Conservation (phyloP, 352 stramenopile genomes). For the Globisporangium takayamanum region DNA sequence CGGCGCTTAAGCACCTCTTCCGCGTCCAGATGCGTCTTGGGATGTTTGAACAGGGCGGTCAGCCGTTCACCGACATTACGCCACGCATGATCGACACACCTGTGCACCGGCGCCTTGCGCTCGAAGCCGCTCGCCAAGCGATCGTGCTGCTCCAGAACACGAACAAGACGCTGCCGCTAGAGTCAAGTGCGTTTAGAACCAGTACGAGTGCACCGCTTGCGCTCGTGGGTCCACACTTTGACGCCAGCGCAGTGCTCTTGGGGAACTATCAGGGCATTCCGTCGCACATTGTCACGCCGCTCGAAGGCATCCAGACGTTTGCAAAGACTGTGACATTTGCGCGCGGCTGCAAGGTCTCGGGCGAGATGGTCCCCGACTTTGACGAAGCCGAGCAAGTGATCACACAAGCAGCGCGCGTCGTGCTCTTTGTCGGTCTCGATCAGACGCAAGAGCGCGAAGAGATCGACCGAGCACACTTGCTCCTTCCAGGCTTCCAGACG, state of each 20-base stretch:
- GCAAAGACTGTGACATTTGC: conserved; percentile 27
- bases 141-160: conserved; percentile 91
- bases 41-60: conserved; percentile 77
- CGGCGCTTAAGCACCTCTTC: conserved; percentile 73
- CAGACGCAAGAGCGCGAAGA: conserved; percentile 61
- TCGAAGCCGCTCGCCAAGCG: conserved; percentile 62
- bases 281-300: conserved; percentile 51
- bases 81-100: conserved; percentile 42
- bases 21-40: conserved; percentile 85
- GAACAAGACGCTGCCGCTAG: conserved; percentile 48
- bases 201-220: conserved; percentile 24
- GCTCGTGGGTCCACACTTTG: conserved; percentile 76
- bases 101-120: conserved; percentile 42
- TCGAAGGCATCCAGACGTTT: conserved; percentile 33
- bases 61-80: conserved; percentile 56
- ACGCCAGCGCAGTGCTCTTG: conserved; percentile 44
- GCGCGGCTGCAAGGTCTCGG: conserved; percentile 50
- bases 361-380: conserved; percentile 42
- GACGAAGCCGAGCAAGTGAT: conserved; percentile 34
- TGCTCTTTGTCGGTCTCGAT: conserved; percentile 67
- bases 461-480: conserved; percentile 51
- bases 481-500: conserved; percentile 55
- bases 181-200: conserved; percentile 9
- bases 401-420: conserved; percentile 28
- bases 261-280: conserved; percentile 74